Conservation (phyloP, 495 filamentous ascomycete genomes). For the Penicillium diatomitis region DNA sequence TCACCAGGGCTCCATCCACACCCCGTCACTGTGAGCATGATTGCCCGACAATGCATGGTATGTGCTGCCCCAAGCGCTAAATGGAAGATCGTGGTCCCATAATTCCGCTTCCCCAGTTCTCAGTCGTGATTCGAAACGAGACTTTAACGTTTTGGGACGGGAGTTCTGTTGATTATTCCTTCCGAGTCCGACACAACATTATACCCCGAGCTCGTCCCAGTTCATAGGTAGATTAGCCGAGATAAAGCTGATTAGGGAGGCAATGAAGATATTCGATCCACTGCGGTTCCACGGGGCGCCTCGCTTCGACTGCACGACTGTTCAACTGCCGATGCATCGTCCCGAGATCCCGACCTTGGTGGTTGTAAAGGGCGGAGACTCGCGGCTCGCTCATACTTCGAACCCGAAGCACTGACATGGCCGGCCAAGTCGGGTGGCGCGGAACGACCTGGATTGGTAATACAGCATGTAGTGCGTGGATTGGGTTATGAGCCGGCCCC, state of each 20-base stretch:
- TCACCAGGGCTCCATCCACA: too few species aligned
- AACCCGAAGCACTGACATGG: not conserved
- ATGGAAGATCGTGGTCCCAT: too few species aligned
- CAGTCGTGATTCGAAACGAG: too few species aligned
- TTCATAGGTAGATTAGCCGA: not conserved
- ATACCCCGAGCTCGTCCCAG: not conserved
- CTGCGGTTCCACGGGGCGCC: not conserved
- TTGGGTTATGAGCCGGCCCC: too few species aligned
- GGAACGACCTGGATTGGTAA: not conserved
- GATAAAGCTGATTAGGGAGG: not conserved
- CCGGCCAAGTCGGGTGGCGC: constrained; percentile 10
- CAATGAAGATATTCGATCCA: not conserved
- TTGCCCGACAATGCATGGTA: too few species aligned
- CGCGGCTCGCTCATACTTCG: not conserved
- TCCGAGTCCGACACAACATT: not conserved
- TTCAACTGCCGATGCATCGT: constrained; percentile 8
- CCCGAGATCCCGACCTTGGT: constrained; percentile 1
- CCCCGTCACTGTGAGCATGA: too few species aligned
- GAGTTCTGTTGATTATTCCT: too few species aligned
- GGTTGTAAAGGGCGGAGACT: not conserved
- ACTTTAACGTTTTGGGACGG: too few species aligned
- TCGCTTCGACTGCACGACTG: not conserved
- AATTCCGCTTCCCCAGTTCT: too few species aligned
- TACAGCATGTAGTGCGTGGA: too few species aligned
- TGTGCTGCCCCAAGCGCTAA: too few species aligned